Evolutionary conservation across 148 eudicot genomes (phyloP).

Genomic region (Rhododendron mucronatum): DNA sequence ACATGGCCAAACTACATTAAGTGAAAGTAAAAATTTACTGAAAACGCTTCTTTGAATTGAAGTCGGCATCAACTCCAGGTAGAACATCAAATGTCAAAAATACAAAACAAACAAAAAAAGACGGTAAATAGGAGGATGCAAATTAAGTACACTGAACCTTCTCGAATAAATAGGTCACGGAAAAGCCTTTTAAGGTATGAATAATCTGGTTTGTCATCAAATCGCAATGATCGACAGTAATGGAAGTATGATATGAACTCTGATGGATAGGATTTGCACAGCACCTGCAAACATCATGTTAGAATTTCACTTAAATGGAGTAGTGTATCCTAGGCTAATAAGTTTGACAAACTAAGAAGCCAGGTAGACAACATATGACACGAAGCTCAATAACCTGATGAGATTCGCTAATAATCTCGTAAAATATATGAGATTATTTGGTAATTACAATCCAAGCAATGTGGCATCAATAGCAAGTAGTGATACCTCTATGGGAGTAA

Average conservation of each 20-base stretch:
- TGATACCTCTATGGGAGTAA: slow-evolving; percentile 87
- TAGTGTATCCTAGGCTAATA: not conserved
- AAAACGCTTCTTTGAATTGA: not conserved
- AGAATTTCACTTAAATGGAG: slow-evolving; percentile 1
- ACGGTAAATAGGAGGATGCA: not conserved
- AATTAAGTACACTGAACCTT: slow-evolving; percentile 29
- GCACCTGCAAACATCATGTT: slow-evolving; percentile 36
- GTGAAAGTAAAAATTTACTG: not conserved
- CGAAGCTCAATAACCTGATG: not conserved
- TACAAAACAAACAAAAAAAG: not conserved
- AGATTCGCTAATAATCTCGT: not conserved
- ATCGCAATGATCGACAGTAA: slow-evolving; percentile 52
- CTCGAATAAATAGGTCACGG: slow-evolving; percentile 52
- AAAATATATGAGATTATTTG: not conserved
- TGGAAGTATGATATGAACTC: slow-evolving; percentile 53
- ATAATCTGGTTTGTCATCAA: slow-evolving; percentile 62
- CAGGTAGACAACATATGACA: not conserved
- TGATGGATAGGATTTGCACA: slow-evolving; percentile 53
- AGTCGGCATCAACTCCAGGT: not conserved
- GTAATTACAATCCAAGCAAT: not conserved
- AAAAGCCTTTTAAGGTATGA: slow-evolving; percentile 53
- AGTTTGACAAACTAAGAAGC: not conserved
- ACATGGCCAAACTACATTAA: not conserved
- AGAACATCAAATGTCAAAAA: not conserved
- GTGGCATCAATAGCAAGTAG: not conserved